Evolutionary conservation across 2,329 filamentous ascomycete species (phyloP).

Genomic region (Epichloe brachyelytri): DNA sequence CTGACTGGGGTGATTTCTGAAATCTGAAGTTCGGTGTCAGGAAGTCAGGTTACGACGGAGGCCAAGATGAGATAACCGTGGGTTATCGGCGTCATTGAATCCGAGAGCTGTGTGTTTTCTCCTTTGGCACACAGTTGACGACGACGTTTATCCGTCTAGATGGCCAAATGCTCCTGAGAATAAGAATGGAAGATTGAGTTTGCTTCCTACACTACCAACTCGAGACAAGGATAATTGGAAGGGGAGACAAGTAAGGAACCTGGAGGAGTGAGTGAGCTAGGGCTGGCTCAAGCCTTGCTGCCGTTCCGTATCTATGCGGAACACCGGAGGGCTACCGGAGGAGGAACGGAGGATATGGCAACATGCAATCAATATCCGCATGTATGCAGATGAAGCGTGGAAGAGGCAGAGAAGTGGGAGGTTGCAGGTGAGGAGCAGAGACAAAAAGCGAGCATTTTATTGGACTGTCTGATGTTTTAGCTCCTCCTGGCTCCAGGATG

Average conservation of each 20-base stretch:
- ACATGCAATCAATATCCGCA: background rate
- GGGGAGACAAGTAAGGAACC: background rate
- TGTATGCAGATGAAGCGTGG: background rate
- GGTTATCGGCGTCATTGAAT: constrained; percentile 44
- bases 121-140: background rate
- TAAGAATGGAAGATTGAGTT: background rate
- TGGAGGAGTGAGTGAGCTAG: background rate
- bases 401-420: background rate
- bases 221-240: background rate
- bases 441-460: background rate
- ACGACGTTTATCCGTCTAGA: background rate
- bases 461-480: background rate
- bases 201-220: background rate
- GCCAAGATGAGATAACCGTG: constrained; percentile 43
- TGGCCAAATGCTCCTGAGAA: background rate
- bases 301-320: background rate
- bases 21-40: background rate
- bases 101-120: background rate
- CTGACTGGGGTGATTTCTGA: background rate
- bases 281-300: background rate
- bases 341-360: background rate
- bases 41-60: constrained; percentile 37
- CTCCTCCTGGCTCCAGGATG: background rate
- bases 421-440: constrained; percentile 2
- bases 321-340: background rate